Percentiles rank a stretch among this genome's conserved stretches.
These are phyloP conservation scores for Geopyxis carbonaria DNA, from an alignment of 495 filamentous ascomycete species.

Conservation along the genomic window DNA sequence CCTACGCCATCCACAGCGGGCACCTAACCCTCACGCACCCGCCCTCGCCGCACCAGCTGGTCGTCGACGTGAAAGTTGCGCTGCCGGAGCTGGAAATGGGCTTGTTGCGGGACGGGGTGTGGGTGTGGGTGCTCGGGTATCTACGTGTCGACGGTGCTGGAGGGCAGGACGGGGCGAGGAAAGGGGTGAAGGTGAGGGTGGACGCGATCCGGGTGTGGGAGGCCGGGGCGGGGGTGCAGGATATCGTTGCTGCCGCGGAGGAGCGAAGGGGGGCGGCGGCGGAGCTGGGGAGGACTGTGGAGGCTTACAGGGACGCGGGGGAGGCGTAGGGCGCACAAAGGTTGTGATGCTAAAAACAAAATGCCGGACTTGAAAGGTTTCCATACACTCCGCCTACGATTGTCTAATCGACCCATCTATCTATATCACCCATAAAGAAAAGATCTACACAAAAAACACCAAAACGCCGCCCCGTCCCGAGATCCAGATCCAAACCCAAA, in stretches of 20 bases:
- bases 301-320: neutral
- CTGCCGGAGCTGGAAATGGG: slow-evolving; percentile 46
- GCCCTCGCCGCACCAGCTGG: slow-evolving; percentile 13
- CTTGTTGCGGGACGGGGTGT: slow-evolving; percentile 51
- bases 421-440: neutral
- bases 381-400: neutral
- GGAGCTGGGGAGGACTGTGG: slow-evolving; percentile 4
- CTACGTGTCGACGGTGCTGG: too few species aligned
- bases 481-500: neutral
- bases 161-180: neutral
- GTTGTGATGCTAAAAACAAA: neutral
- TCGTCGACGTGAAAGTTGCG: slow-evolving; percentile 48
- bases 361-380: neutral
- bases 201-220: slow-evolving; percentile 19
- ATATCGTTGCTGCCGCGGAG: slow-evolving; percentile 6
- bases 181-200: slow-evolving; percentile 3
- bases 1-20: slow-evolving; percentile 44
- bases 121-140: slow-evolving; percentile 85
- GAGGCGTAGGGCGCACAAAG: neutral
- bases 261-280: slow-evolving; percentile 5
- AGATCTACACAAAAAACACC: slow-evolving; percentile 4
- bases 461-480: neutral
- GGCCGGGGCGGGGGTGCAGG: slow-evolving; percentile 11
- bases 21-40: slow-evolving; percentile 51
- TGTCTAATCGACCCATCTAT: neutral